Base-by-base conservation (phyloP, 495 filamentous ascomycete genomes). In the Sporormia fimetaria region DNA sequence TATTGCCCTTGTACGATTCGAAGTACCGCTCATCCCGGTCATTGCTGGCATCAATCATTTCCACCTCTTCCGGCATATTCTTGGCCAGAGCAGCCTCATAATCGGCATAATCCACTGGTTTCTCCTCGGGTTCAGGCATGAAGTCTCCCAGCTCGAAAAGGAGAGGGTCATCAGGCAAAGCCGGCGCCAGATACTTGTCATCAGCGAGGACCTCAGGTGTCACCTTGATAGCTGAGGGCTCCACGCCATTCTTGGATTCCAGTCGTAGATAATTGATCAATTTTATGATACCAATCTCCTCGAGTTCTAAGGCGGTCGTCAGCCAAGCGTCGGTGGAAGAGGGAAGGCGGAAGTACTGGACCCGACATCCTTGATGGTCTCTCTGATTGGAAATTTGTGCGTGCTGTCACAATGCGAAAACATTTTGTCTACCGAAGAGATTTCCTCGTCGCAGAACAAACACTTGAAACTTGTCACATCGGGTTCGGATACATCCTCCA, bases 1-100 rank as follows among this genome's bases (percentile, higher is more conserved):
- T 82, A 83, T 46, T 26, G 28, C 27, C 40, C 22, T 44, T 45
- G 32, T 51, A 51, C 5, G 40, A 44, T 1, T 51, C 41, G 31
- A 51, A 51, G 26, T 51, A 51, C 23, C 37, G 16, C 18, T 28
- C 32, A 15, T 51, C 47, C 8, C 47, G 22, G 14, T 51, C 41
- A 14, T 35, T 35, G 6, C 26, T 20, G 4, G 24, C 6, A 2
- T 3, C 21, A 8, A 28, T 28, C 24, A 27, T 39, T 5, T 38
- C 40, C 2, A 44, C 17, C 10, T 30, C 30, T n/a, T 45, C 23
- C 2, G 16, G 29, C 6, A 40, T 24, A 4, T 39, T 40, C 5
- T 30, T 10, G 9, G 25, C 3, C 12, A 39, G 9, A 4, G 42
- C 37, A 3, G 20, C 11, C 28, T 51, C 47, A 15, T 32, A 48